Conservation (phyloP, 805 yeast genomes). For the Ogataea allantospora region DNA sequence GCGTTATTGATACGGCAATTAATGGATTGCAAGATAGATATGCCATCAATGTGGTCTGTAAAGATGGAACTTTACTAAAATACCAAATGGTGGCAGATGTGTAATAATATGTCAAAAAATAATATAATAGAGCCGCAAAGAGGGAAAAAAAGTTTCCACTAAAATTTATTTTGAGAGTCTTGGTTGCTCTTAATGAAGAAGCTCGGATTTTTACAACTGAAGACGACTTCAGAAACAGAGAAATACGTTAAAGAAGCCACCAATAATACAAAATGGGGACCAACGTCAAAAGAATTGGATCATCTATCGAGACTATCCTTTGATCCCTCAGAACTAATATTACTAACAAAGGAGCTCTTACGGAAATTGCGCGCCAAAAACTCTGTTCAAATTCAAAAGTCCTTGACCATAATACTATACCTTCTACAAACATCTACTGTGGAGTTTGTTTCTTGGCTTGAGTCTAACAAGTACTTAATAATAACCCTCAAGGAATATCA, state of each 20-base stretch:
- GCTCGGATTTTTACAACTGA: conserved; percentile 25
- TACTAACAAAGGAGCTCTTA: conserved; percentile 39
- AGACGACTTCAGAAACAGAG: conserved; percentile 32
- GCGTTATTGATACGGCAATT: not conserved
- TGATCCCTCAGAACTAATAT: conserved; percentile 37
- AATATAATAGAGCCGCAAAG: conserved; percentile 1
- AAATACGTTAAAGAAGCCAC: conserved; percentile 43
- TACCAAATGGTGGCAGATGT: not conserved
- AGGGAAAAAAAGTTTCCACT: not conserved
- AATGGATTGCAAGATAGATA: not conserved
- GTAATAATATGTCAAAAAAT: conserved; percentile 4
- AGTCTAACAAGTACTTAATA: conserved; percentile 37
- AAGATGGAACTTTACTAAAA: conserved; percentile 1
- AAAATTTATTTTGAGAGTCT: not conserved
- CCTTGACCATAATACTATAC: conserved; percentile 51
- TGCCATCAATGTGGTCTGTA: not conserved
- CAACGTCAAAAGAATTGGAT: conserved; percentile 53
- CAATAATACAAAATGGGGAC: conserved; percentile 46
- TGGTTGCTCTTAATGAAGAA: conserved; percentile 23
- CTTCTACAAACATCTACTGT: conserved; percentile 53
- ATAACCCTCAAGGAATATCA: conserved; percentile 30
- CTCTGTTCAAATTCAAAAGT: conserved; percentile 45
- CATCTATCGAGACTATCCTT: conserved; percentile 49
- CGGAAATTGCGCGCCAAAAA: conserved; percentile 40
- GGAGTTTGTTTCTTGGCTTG: conserved; percentile 48